phyloP scores from a whole-genome alignment of 1,284 basidiomycete species.

The Cryptococcus sp. region DNA sequence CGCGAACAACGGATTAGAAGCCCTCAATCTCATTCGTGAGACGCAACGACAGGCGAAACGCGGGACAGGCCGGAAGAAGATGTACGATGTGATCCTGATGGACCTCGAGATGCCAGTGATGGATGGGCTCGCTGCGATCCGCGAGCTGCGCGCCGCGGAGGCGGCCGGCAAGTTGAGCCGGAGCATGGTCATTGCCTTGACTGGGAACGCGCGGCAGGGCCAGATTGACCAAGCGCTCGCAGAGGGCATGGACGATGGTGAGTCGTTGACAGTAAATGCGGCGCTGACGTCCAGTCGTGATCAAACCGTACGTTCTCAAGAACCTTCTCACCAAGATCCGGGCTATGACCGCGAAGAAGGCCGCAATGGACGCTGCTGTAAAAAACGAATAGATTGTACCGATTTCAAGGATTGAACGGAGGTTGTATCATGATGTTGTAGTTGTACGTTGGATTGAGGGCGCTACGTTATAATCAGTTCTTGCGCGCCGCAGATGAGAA shows the following conservation, averaged over 20 bases:
- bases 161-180: slow-evolving; percentile 9
- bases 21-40: slow-evolving; percentile 31
- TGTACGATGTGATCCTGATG: slow-evolving; percentile 31
- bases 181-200: slow-evolving; percentile 30
- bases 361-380: not conserved
- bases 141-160: slow-evolving; percentile 24
- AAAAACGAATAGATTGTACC: not conserved
- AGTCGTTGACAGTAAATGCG: slow-evolving; percentile 6
- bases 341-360: not conserved
- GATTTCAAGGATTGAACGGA: no score
- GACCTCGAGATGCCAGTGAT: slow-evolving; percentile 39
- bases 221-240: slow-evolving; percentile 30
- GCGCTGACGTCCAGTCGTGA: slow-evolving; percentile 11
- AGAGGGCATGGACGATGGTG: slow-evolving; percentile 36
- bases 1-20: slow-evolving; percentile 49
- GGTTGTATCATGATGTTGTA: no score
- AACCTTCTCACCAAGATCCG: slow-evolving; percentile 18
- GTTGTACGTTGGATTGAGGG: no score
- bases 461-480: no score
- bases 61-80: not conserved
- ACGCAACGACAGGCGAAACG: slow-evolving; percentile 2
- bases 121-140: slow-evolving; percentile 26
- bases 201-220: slow-evolving; percentile 32
- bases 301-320: slow-evolving; percentile 31
- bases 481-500: no score